Evolutionary conservation across 1,284 basidiomycete genomes (phyloP).

Genomic region (Ganoderma sp.): DNA sequence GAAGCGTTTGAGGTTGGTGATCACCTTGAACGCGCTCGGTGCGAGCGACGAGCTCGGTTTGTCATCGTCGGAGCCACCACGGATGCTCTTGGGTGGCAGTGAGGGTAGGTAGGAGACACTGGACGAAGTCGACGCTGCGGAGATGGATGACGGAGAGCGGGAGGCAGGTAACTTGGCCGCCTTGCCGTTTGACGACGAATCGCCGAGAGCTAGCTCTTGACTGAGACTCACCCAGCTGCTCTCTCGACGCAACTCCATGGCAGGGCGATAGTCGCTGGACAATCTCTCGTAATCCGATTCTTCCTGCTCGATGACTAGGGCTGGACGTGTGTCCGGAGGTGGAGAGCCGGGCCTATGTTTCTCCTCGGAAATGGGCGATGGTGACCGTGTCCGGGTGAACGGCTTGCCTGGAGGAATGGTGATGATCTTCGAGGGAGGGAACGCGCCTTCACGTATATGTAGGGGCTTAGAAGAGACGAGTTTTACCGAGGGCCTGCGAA

Average conservation of each 20-base stretch:
- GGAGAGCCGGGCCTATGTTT: background rate
- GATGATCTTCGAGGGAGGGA: slow-evolving; percentile 54
- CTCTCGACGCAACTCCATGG: slow-evolving; percentile 38
- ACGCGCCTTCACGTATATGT: slow-evolving; percentile 73
- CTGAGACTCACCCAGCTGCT: slow-evolving; percentile 43
- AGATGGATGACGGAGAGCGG: slow-evolving; percentile 26
- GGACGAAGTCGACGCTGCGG: slow-evolving; percentile 23
- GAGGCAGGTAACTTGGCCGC: slow-evolving; percentile 23
- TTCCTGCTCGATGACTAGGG: slow-evolving; percentile 26
- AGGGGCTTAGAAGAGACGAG: slow-evolving; percentile 33
- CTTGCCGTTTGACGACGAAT: slow-evolving; percentile 35
- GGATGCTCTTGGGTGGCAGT: slow-evolving; percentile 57
- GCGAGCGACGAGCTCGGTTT: slow-evolving; percentile 24
- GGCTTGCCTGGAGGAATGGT: slow-evolving; percentile 34
- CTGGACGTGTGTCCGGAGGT: slow-evolving; percentile 18
- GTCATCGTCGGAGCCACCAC: slow-evolving; percentile 37
- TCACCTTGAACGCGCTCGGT: slow-evolving; percentile 38
- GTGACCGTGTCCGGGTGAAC: slow-evolving; percentile 11
- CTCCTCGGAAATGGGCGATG: slow-evolving; percentile 9
- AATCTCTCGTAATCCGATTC: slow-evolving; percentile 14
- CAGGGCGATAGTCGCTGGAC: slow-evolving; percentile 22
- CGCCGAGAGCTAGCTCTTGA: slow-evolving; percentile 27
- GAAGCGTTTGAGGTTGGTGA: slow-evolving; percentile 59
- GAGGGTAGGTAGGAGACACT: slow-evolving; percentile 29
- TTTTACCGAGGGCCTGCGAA: slow-evolving; percentile 28